Conservation (phyloP, 345 rosid species). For the Populus euphratica region DNA sequence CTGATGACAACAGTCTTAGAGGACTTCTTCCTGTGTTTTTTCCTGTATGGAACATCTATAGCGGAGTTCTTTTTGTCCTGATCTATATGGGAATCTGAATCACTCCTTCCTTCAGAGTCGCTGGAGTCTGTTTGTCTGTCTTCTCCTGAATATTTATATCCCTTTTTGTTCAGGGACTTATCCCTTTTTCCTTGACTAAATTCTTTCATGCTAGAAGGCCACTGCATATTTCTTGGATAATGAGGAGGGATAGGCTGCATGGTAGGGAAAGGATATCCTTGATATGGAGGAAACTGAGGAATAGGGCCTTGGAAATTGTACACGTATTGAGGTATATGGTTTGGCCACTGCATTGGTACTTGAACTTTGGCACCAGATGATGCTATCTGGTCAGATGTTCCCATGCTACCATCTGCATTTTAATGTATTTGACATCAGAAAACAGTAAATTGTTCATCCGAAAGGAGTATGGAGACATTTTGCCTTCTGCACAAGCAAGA, state of each 20-base stretch:
- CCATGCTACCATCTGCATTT: slow-evolving; percentile 46
- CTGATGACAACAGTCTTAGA: slow-evolving; percentile 77
- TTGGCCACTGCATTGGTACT: slow-evolving; percentile 58
- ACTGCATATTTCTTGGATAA: slow-evolving; percentile 45
- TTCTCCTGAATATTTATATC: slow-evolving; percentile 40
- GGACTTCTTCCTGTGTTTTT: slow-evolving; percentile 51
- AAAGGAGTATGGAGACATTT: not conserved
- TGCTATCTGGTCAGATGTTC: slow-evolving; percentile 31
- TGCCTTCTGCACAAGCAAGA: not conserved
- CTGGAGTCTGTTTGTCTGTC: slow-evolving; percentile 45
- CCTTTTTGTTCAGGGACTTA: slow-evolving; percentile 39
- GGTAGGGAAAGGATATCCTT: slow-evolving; percentile 63
- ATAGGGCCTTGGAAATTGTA: slow-evolving; percentile 47
- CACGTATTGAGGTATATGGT: slow-evolving; percentile 65
- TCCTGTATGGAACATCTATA: slow-evolving; percentile 29
- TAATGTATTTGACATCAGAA: slow-evolving; percentile 9
- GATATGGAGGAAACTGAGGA: slow-evolving; percentile 55
- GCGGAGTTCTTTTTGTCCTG: slow-evolving; percentile 47
- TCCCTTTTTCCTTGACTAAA: slow-evolving; percentile 30
- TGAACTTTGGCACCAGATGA: slow-evolving; percentile 40
- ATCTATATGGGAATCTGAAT: slow-evolving; percentile 41
- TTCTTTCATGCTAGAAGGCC: slow-evolving; percentile 35
- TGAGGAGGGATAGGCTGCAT: slow-evolving; percentile 51
- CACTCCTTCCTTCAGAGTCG: slow-evolving; percentile 48
- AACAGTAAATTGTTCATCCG: not conserved